These are phyloP conservation scores for Meira nashicola DNA, from an alignment of 1,284 basidiomycete genomes.

Conservation along the genomic window DNA sequence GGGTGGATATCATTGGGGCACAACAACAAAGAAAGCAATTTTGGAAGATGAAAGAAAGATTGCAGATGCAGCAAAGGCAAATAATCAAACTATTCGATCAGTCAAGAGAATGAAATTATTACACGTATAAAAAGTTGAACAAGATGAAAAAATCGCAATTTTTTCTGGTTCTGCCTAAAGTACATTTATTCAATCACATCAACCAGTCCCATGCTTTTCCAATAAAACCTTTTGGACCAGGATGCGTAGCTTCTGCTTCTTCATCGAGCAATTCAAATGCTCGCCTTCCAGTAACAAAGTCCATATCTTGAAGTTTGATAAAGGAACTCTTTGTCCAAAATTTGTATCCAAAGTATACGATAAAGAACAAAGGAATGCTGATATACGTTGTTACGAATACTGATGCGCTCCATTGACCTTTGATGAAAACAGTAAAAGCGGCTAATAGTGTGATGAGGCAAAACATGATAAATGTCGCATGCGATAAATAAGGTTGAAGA, in stretches of 20 bases:
- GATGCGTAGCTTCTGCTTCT: slow-evolving; percentile 33
- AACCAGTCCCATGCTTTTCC: no score
- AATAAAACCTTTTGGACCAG: slow-evolving; percentile 26
- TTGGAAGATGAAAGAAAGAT: slow-evolving; percentile 1
- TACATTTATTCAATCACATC: no score
- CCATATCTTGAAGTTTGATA: slow-evolving; percentile 28
- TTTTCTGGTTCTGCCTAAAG: no score
- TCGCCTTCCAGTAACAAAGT: slow-evolving; percentile 61
- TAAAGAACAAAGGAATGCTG: slow-evolving; percentile 68
- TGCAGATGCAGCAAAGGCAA: no score
- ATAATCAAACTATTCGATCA: no score
- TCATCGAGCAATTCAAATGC: neutral
- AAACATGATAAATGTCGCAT: slow-evolving; percentile 30
- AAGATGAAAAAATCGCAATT: no score
- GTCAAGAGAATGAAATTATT: no score
- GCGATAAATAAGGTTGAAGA: slow-evolving; percentile 52
- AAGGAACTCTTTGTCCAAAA: slow-evolving; percentile 57
- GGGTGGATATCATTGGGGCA: slow-evolving; percentile 8
- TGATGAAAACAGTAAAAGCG: slow-evolving; percentile 55
- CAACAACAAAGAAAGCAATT: neutral
- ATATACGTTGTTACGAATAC: slow-evolving; percentile 78
- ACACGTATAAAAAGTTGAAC: no score
- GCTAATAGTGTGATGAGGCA: slow-evolving; percentile 32
- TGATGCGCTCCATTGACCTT: slow-evolving; percentile 54
- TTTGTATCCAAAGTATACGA: slow-evolving; percentile 65